phyloP scores from a whole-genome alignment of 1,284 basidiomycete genomes.

The Paramarasmius palmivorus region DNA sequence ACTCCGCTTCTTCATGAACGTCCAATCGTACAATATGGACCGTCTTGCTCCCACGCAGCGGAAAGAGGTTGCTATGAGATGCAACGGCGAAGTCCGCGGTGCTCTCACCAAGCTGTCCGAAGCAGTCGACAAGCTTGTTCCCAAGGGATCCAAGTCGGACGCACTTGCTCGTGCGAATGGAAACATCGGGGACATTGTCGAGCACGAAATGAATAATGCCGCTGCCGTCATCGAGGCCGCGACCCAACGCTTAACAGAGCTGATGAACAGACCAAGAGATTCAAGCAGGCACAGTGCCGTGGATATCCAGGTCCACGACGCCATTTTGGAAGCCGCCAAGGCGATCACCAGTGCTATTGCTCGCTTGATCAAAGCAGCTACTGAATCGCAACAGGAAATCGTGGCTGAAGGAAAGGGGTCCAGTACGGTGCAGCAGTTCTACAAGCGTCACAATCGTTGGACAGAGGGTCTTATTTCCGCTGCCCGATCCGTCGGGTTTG shows the following conservation, averaged over 20 bases:
- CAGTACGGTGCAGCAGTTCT: slow-evolving; percentile 93
- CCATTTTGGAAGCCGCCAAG: slow-evolving; percentile 91
- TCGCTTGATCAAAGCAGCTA: slow-evolving; percentile 93
- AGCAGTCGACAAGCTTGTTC: slow-evolving; percentile 83
- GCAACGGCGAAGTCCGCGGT: slow-evolving; percentile 83
- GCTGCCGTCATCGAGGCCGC: slow-evolving; percentile 94
- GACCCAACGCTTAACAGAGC: slow-evolving; percentile 85
- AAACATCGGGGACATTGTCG: slow-evolving; percentile 95
- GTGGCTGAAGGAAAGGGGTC: slow-evolving; percentile 94
- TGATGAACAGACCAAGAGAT: slow-evolving; percentile 89
- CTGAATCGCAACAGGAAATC: slow-evolving; percentile 97
- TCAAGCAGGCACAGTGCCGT: slow-evolving; percentile 83
- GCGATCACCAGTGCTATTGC: slow-evolving; percentile 96
- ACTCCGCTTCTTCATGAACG: slow-evolving; percentile 90
- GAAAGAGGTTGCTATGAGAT: slow-evolving; percentile 87
- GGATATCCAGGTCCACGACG: slow-evolving; percentile 97
- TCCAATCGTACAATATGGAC: slow-evolving; percentile 94
- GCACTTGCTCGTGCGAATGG: slow-evolving; percentile 81
- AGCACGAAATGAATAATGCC: slow-evolving; percentile 94
- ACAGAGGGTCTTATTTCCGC: slow-evolving; percentile 99
- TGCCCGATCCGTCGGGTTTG: slow-evolving; percentile 96
- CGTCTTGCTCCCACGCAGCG: slow-evolving; percentile 73
- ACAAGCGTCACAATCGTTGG: slow-evolving; percentile 99
- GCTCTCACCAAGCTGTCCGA: slow-evolving; percentile 87
- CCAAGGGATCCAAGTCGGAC: slow-evolving; percentile 77